These are phyloP conservation scores for Clitoria ternatea DNA, from an alignment of 306 rosid genomes.

Conservation along the genomic window DNA sequence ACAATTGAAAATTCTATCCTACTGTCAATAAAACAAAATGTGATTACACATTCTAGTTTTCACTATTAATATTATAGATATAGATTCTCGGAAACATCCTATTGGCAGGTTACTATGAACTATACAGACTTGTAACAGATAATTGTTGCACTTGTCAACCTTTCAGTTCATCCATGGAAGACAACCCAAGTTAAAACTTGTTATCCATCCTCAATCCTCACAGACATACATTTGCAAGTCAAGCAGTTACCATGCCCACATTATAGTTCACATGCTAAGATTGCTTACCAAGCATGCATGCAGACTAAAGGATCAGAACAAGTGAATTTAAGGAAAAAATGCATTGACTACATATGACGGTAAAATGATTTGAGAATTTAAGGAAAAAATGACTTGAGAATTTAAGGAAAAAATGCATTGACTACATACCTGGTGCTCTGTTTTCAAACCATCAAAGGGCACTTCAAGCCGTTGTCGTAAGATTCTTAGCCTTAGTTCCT, in stretches of 20 bases:
- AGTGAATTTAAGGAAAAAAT: not conserved
- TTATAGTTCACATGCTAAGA: not conserved
- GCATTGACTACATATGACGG: slow-evolving; percentile 2
- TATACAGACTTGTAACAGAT: not conserved
- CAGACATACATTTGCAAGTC: slow-evolving; percentile 9
- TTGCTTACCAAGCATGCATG: not conserved
- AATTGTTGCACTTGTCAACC: not conserved
- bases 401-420: not conserved
- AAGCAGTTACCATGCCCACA: not conserved
- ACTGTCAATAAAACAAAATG: not conserved
- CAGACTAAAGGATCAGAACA: not conserved
- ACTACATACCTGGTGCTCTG: slow-evolving; percentile 79
- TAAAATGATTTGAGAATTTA: not conserved
- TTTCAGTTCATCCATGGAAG: not conserved
- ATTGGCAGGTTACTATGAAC: not conserved
- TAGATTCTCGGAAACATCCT: not conserved
- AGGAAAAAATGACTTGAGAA: not conserved
- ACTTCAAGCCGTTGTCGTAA: slow-evolving; percentile 67
- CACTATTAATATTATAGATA: not conserved
- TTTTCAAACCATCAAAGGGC: slow-evolving; percentile 78
- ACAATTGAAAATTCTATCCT: not conserved
- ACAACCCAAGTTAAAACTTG: not conserved
- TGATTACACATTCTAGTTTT: not conserved
- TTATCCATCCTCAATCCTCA: not conserved
- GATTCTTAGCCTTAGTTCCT: slow-evolving; percentile 75